Conservation (phyloP, 2,329 filamentous ascomycete species). For the Diaporthe citri region DNA sequence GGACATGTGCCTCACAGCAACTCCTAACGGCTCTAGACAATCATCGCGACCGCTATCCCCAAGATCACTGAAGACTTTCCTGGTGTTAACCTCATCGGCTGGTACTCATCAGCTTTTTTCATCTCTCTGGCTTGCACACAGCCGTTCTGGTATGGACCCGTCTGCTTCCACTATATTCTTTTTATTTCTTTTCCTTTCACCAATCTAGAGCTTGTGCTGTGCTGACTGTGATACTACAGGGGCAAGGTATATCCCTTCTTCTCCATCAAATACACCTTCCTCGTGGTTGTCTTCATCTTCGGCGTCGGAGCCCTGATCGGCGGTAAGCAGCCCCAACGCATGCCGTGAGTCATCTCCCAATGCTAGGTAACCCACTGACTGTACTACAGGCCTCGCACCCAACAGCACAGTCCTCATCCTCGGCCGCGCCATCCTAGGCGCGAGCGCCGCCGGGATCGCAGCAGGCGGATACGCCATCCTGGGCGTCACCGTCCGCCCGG, state of each 20-base stretch:
- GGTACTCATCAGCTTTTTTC: constrained; percentile 22
- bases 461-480: constrained; percentile 45
- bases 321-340: constrained; percentile 38
- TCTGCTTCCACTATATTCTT: no score
- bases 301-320: constrained; percentile 59
- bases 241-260: constrained; percentile 52
- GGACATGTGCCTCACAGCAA: background rate
- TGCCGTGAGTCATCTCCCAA: fast-evolving
- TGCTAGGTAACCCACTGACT: background rate
- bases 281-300: constrained; percentile 53
- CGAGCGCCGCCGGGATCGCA: constrained; percentile 54
- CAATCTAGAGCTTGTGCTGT: background rate
- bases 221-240: background rate
- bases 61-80: constrained; percentile 12
- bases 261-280: constrained; percentile 35
- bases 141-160: background rate
- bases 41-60: constrained; percentile 16
- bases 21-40: background rate
- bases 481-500: constrained; percentile 11
- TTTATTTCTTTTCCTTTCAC: no score
- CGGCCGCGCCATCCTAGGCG: constrained; percentile 55
- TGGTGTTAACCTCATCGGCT: constrained; percentile 1
- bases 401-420: constrained; percentile 44
- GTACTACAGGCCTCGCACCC: constrained; percentile 46
- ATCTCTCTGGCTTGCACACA: constrained; percentile 9